phyloP scores from a whole-genome alignment of 805 yeast genomes.

The Sugiyamaella marilandica region DNA sequence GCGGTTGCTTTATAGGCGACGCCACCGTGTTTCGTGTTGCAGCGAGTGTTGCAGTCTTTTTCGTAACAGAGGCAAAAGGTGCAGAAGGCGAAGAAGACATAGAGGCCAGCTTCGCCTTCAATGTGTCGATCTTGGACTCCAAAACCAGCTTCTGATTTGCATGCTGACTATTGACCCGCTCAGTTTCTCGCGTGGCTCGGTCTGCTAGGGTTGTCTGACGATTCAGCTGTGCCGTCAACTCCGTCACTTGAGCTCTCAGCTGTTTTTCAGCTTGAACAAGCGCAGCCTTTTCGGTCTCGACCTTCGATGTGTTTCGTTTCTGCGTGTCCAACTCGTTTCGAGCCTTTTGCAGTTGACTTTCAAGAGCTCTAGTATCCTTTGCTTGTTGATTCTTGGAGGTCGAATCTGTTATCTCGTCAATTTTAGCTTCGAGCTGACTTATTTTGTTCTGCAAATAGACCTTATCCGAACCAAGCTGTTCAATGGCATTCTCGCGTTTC shows the following conservation, averaged over 20 bases:
- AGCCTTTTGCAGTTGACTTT: not conserved
- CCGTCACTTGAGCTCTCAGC: slow-evolving; percentile 13
- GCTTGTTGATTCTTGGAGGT: not conserved
- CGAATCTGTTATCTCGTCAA: not conserved
- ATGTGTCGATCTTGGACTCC: slow-evolving; percentile 16
- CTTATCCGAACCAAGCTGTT: not conserved
- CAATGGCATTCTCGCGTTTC: not conserved
- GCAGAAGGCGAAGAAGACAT: not conserved
- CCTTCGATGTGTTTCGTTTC: not conserved
- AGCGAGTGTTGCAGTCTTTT: not conserved
- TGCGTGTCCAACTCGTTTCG: slow-evolving; percentile 6
- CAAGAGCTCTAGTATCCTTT: not conserved
- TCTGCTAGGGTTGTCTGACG: slow-evolving; percentile 8
- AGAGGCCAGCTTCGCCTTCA: slow-evolving; percentile 9
- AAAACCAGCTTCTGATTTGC: slow-evolving; percentile 14
- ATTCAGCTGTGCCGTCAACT: slow-evolving; percentile 10
- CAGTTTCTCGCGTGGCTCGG: slow-evolving; percentile 13
- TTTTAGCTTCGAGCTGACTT: not conserved
- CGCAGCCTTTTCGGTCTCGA: slow-evolving; percentile 10
- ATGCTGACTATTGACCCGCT: slow-evolving; percentile 4
- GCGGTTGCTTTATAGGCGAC: not conserved
- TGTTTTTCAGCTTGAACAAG: slow-evolving; percentile 9
- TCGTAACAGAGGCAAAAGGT: not conserved
- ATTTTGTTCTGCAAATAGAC: not conserved
- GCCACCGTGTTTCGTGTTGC: not conserved